Conservation (phyloP, 1,139 yeast species). For the Meyerozyma carpophila region DNA sequence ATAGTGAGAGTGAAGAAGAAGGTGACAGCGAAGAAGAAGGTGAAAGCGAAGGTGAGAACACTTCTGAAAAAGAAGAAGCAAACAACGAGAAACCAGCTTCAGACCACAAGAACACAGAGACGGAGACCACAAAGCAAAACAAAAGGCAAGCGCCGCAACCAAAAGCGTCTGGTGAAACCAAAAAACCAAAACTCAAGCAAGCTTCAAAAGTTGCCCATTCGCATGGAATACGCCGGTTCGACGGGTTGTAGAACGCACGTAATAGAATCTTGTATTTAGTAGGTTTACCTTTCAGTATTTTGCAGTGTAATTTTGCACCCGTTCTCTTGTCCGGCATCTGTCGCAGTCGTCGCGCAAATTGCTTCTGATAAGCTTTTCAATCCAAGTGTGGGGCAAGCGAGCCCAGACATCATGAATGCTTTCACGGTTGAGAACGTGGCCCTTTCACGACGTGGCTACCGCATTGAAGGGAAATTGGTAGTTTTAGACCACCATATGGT, state of each 20-base stretch:
- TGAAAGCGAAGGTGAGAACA: background rate
- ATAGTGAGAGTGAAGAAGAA: slow-evolving; percentile 10
- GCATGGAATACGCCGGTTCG: slow-evolving; percentile 65
- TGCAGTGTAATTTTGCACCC: background rate
- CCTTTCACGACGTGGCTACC: slow-evolving; percentile 64
- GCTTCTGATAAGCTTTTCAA: background rate
- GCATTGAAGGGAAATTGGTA: slow-evolving; percentile 64
- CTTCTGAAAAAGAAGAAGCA: background rate
- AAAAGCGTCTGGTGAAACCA: slow-evolving; percentile 4
- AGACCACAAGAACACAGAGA: no score
- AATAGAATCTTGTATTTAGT: background rate
- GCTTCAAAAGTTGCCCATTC: slow-evolving; percentile 46
- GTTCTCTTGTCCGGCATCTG: background rate
- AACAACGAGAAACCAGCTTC: no score
- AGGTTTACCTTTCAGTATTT: background rate
- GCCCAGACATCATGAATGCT: slow-evolving; percentile 10
- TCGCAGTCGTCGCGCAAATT: background rate
- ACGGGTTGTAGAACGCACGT: slow-evolving; percentile 38
- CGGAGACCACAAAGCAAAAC: background rate
- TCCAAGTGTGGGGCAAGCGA: background rate
- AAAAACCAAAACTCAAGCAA: slow-evolving; percentile 27
- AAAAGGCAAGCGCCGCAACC: slow-evolving; percentile 3
- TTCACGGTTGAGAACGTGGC: slow-evolving; percentile 60
- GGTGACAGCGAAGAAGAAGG: background rate
- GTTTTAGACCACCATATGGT: slow-evolving; percentile 85